Evolutionary conservation across 768 basidiomycete species (phyloP).

Genomic region (Podaxis mareebaensis): DNA sequence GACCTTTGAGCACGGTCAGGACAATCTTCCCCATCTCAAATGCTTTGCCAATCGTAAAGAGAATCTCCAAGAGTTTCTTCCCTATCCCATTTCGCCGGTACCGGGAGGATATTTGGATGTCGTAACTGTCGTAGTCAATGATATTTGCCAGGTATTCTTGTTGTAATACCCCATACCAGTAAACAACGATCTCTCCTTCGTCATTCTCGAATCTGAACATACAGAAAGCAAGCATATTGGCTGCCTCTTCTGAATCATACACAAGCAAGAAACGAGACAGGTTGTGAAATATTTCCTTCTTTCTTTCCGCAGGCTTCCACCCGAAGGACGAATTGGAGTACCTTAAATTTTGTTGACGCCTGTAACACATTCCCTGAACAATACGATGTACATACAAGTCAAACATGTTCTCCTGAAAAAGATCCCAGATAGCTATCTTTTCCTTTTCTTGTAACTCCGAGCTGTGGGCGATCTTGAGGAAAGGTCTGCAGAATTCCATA

Average conservation of each 20-base stretch:
- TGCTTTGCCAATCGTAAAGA: slow-evolving; percentile 48
- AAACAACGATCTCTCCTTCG: slow-evolving; percentile 56
- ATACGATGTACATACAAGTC: slow-evolving; percentile 33
- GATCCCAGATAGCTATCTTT: slow-evolving; percentile 48
- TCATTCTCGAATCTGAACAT: slow-evolving; percentile 81
- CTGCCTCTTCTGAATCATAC: slow-evolving; percentile 8
- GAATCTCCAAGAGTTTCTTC: slow-evolving; percentile 45
- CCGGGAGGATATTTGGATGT: slow-evolving; percentile 59
- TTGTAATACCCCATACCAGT: slow-evolving; percentile 53
- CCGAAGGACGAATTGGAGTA: slow-evolving; percentile 61
- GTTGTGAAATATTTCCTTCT: slow-evolving; percentile 57
- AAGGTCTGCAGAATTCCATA: not conserved
- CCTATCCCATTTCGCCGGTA: slow-evolving; percentile 61
- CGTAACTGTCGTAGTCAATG: slow-evolving; percentile 54
- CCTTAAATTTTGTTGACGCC: slow-evolving; percentile 30
- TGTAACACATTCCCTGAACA: not conserved
- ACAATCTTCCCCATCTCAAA: slow-evolving; percentile 70
- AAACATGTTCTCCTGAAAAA: slow-evolving; percentile 62
- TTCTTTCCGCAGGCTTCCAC: slow-evolving; percentile 61
- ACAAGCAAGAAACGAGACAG: slow-evolving; percentile 63
- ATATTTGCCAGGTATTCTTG: not conserved
- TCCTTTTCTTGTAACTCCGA: slow-evolving; percentile 33
- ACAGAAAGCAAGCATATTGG: slow-evolving; percentile 37
- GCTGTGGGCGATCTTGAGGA: slow-evolving; percentile 20
- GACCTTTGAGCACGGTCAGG: slow-evolving; percentile 78